phyloP scores from a whole-genome alignment of 2,329 filamentous ascomycete species.

The Microdochium trichocladiopsis region DNA sequence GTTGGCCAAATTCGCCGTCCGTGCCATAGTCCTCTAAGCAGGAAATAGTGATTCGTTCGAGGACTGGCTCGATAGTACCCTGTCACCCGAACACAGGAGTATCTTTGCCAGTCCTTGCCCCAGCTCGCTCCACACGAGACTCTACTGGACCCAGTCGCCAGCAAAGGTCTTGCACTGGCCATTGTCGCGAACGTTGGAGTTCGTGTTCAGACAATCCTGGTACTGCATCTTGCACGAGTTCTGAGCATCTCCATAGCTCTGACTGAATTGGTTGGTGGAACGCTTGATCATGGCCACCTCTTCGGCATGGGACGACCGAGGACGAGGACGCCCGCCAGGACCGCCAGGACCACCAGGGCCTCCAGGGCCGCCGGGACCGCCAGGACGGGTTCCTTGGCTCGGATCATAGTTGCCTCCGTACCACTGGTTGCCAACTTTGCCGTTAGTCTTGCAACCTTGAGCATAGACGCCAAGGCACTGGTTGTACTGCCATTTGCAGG shows the following conservation, averaged over 20 bases:
- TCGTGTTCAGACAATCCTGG: slow-evolving; percentile 36
- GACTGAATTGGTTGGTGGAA: slow-evolving; percentile 12
- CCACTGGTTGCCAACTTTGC: slow-evolving; percentile 10
- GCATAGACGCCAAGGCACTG: slow-evolving; percentile 41
- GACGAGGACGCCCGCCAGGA: slow-evolving; percentile 3
- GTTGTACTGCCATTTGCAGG: slow-evolving; percentile 45
- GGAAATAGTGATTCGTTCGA: no score
- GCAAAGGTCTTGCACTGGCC: slow-evolving; percentile 30
- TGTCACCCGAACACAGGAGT: no score
- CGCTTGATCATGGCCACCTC: slow-evolving; percentile 8
- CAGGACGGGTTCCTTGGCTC: slow-evolving; percentile 5
- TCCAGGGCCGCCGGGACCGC: no score
- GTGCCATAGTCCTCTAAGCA: no score
- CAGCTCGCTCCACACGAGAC: no score
- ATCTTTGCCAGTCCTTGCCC: no score
- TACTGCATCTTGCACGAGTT: slow-evolving; percentile 43
- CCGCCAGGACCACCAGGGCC: neutral
- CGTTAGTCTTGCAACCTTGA: slow-evolving; percentile 33
- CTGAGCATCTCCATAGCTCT: slow-evolving; percentile 19
- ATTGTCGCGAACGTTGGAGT: slow-evolving; percentile 26
- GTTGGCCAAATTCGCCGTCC: no score
- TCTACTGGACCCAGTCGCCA: neutral
- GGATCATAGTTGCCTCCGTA: slow-evolving; percentile 20
- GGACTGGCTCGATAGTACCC: no score
- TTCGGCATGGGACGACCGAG: slow-evolving; percentile 2